Evolutionary conservation across 495 filamentous ascomycete species (phyloP).

Genomic region (Penicillium cinerascens): DNA sequence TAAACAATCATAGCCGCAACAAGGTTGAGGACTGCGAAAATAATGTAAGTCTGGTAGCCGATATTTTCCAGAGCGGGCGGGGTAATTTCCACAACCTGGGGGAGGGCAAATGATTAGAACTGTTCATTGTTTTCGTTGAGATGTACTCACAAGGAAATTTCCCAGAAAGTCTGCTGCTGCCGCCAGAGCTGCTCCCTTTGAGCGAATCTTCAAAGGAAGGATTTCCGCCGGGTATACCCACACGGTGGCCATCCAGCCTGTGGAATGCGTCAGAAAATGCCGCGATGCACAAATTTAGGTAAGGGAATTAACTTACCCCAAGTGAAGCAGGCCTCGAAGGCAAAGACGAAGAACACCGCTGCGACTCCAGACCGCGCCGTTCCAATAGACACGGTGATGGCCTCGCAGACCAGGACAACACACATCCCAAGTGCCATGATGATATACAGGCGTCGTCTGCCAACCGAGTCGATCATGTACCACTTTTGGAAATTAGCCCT

Average conservation of each 20-base stretch:
- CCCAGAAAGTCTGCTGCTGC: slow-evolving; percentile 22
- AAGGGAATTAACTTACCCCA: slow-evolving; percentile 19
- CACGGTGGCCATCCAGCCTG: slow-evolving; percentile 26
- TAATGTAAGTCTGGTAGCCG: slow-evolving; percentile 24
- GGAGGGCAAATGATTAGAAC: not conserved
- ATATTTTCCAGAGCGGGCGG: slow-evolving; percentile 27
- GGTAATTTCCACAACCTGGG: slow-evolving; percentile 16
- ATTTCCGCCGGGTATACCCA: slow-evolving; percentile 36
- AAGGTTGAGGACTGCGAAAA: slow-evolving; percentile 40
- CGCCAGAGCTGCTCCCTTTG: slow-evolving; percentile 30
- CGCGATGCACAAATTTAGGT: not conserved
- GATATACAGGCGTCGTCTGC: slow-evolving; percentile 24
- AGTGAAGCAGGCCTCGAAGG: slow-evolving; percentile 35
- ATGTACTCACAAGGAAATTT: slow-evolving; percentile 16
- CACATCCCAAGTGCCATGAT: slow-evolving; percentile 32
- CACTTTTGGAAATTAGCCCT: slow-evolving; percentile 12
- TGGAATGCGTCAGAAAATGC: not conserved
- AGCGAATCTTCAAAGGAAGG: slow-evolving; percentile 24
- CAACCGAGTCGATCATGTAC: slow-evolving; percentile 31
- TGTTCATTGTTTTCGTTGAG: not conserved
- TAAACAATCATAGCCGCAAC: slow-evolving; percentile 35
- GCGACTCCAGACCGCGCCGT: slow-evolving; percentile 15
- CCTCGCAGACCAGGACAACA: slow-evolving; percentile 23
- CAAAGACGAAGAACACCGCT: slow-evolving; percentile 31
- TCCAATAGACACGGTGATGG: slow-evolving; percentile 22